These are phyloP conservation scores for Colletotrichum sp. DNA, from an alignment of 2,329 filamentous ascomycete genomes.

Conservation along the genomic window DNA sequence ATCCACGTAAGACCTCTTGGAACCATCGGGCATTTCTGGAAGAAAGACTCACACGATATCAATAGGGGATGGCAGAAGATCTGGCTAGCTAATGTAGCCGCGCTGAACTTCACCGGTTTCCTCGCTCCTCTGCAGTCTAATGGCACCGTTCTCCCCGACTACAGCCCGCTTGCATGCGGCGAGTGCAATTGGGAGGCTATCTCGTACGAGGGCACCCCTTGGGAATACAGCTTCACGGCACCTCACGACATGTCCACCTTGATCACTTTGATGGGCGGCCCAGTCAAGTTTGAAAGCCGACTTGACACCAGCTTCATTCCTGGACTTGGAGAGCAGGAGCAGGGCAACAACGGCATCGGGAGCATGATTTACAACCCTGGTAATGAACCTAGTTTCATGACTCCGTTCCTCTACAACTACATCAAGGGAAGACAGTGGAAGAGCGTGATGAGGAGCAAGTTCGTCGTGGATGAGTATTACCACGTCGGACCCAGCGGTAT, in stretches of 20 bases:
- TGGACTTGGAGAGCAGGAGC: conserved; percentile 53
- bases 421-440: conserved; percentile 52
- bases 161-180: conserved; percentile 56
- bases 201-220: conserved; percentile 53
- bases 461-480: conserved; percentile 55
- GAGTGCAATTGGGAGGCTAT: conserved; percentile 61
- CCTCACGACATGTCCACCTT: conserved; percentile 63
- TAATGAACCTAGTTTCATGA: conserved; percentile 62
- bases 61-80: conserved; percentile 60
- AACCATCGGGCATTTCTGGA: too few species aligned
- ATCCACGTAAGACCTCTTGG: conserved; percentile 34
- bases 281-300: conserved; percentile 53
- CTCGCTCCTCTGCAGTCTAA: conserved; percentile 57
- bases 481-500: conserved; percentile 50
- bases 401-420: conserved; percentile 64
- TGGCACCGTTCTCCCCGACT: conserved; percentile 44
- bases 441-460: conserved; percentile 52
- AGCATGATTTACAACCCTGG: conserved; percentile 56
- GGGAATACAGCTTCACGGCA: conserved; percentile 61
- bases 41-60: too few species aligned
- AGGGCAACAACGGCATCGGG: conserved; percentile 45
- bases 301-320: conserved; percentile 39
- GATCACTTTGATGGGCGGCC: conserved; percentile 57
- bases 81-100: conserved; percentile 56
- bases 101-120: conserved; percentile 57